Evolutionary conservation across 768 basidiomycete genomes (phyloP), one percentile per base, ranked within the genome.

Genomic region (Tubosaeta sp.): DNA sequence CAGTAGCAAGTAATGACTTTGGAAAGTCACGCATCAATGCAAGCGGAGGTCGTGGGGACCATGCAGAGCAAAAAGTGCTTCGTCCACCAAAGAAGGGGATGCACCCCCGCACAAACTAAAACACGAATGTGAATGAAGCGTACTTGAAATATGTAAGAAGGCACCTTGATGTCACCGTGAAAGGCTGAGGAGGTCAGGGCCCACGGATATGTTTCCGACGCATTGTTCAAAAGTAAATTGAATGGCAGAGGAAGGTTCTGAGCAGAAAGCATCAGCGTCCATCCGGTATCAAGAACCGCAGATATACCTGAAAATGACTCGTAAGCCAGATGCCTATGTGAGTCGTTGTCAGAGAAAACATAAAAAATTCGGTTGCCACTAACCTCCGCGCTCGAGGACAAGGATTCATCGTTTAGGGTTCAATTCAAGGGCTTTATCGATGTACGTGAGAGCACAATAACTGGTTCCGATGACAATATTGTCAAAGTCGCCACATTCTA

Each of bases 61-160:
- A 60, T 1, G 59, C 59, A 12, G 58, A 60, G 37, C 37, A 60
- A 37, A 60, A 58, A 9, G 49, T 33, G 27, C 54, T 56, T 6
- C 59, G 55, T 16, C 59, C 59, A 17, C 59, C 59, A 38, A 60
- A 60, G 45, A 51, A 60, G 26, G 57, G 57, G 32, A 49, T 46
- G 10, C 51, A 57, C 10, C 59, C 59, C 14, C 37, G 50, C 17
- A 59, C 41, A 44, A 52, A 59, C 57, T 56, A 17, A 22, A 22
- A 22, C 22, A 42, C 16, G 8, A 19, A 41, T 22, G 16, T 6
- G 10, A 33, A 12, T 26, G 35, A 42, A 19, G 7, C 34, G 25
- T 17, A 44, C 3, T 44, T 11, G n/a, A 32, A 25, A 27, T 17
- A 14, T 16, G 8, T 4, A 17, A 31, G 14, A 19, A 52, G 50